Evolutionary conservation across 2,329 filamentous ascomycete genomes (phyloP).

Genomic region (Colletotrichum sp.): DNA sequence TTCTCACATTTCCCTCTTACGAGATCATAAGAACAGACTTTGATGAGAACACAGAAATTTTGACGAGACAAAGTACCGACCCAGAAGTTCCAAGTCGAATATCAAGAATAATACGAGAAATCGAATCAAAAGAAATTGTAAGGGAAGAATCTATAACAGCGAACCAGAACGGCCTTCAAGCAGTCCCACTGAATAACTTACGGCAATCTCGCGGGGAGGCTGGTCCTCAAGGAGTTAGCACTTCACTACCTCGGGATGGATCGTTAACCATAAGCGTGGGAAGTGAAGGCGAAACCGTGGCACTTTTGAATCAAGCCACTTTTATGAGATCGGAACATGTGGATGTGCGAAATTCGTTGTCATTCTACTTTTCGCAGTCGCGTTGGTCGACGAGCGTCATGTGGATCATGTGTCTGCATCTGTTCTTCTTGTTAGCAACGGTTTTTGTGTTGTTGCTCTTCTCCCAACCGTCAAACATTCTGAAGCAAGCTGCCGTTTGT

Average conservation of each 20-base stretch:
- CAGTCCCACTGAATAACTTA: not conserved
- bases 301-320: not conserved
- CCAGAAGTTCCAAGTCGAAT: not conserved
- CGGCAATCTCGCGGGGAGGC: fast-evolving
- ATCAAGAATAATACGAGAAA: not conserved
- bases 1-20: not conserved
- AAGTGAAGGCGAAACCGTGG: not conserved
- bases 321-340: not conserved
- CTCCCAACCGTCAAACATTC: fast-evolving
- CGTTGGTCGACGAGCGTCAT: not conserved
- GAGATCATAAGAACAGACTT: too few species aligned
- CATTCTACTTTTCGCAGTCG: not conserved
- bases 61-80: not conserved
- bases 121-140: not conserved
- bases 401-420: not conserved
- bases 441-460: not conserved
- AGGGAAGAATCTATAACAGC: not conserved
- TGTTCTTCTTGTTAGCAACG: not conserved
- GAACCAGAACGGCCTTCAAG: not conserved
- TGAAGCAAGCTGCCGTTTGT: not conserved
- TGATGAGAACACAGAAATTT: not conserved
- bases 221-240: fast-evolving
- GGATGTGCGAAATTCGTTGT: not conserved
- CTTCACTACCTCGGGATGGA: not conserved
- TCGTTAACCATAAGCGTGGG: not conserved